These are phyloP conservation scores for Colletotrichum sp. DNA, from an alignment of 2,329 filamentous ascomycete species.

Conservation along the genomic window DNA sequence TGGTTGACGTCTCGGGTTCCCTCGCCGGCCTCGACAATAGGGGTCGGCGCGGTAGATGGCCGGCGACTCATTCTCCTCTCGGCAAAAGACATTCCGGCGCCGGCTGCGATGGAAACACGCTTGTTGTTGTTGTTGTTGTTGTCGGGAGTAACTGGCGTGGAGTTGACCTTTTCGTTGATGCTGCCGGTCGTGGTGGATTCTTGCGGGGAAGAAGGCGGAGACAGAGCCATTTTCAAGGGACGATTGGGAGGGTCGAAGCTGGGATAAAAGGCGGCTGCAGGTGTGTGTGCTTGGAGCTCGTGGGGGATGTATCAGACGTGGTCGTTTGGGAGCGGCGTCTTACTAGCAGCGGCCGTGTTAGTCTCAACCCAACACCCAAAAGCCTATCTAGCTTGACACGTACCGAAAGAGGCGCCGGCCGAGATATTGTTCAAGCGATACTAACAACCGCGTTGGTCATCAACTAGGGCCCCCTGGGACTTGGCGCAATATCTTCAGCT, in stretches of 20 bases:
- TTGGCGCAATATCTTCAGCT: slow-evolving; percentile 16
- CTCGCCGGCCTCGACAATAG: slow-evolving; percentile 37
- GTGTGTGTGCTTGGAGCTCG: slow-evolving; percentile 1
- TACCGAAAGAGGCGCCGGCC: neutral
- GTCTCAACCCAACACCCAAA: neutral
- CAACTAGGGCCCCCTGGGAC: slow-evolving; percentile 1
- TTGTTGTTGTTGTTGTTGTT: slow-evolving; percentile 16
- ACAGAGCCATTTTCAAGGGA: slow-evolving; percentile 9
- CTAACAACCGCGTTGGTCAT: neutral
- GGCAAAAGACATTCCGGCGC: slow-evolving; percentile 28
- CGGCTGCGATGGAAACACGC: neutral
- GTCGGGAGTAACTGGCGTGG: neutral
- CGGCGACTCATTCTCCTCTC: slow-evolving; percentile 32
- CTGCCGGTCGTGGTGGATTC: neutral
- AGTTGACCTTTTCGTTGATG: neutral
- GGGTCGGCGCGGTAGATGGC: slow-evolving; percentile 25
- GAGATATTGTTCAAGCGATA: neutral
- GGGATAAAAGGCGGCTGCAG: slow-evolving; percentile 4
- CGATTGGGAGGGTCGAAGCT: neutral
- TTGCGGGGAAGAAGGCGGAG: slow-evolving; percentile 8
- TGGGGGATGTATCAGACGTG: neutral
- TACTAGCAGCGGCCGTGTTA: slow-evolving; percentile 16
- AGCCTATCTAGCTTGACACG: slow-evolving; percentile 4
- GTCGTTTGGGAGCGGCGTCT: slow-evolving; percentile 1
- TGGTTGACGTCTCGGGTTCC: slow-evolving; percentile 43